Evolutionary conservation across 371 early-diverging fungal genomes (phyloP).

Genomic region (Mucor irregularis): DNA sequence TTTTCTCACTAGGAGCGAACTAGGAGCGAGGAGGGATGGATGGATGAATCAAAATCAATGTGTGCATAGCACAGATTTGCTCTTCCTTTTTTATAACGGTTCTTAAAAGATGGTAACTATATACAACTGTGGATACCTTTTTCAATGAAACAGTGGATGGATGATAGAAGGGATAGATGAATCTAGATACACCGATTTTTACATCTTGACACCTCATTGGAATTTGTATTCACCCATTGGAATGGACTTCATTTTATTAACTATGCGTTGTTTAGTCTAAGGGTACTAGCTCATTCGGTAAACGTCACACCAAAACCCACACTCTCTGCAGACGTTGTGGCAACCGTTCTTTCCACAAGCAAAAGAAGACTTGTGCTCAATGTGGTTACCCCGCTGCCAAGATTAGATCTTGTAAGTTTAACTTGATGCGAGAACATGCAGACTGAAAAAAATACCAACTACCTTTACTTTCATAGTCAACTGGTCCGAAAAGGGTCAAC

Average conservation of each 20-base stretch:
- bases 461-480: slow-evolving; percentile 56
- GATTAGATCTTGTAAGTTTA: slow-evolving; percentile 86
- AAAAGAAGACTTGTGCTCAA: slow-evolving; percentile 99
- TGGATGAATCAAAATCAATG: slow-evolving; percentile 4
- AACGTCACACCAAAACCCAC: slow-evolving; percentile 99
- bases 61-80: slow-evolving; percentile 1
- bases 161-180: too few relatives aligned
- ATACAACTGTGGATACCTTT: too few relatives aligned
- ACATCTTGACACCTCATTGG: too few relatives aligned
- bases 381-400: slow-evolving; percentile 99
- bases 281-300: slow-evolving; percentile 99
- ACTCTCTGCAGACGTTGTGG: slow-evolving; percentile 99
- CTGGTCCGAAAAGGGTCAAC: slow-evolving; percentile 94
- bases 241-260: background rate
- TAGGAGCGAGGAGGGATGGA: background rate
- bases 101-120: slow-evolving; percentile 3
- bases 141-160: too few relatives aligned
- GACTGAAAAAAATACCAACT: background rate
- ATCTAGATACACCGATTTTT: too few relatives aligned
- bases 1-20: too few relatives aligned
- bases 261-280: too few relatives aligned
- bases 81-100: slow-evolving; percentile 4
- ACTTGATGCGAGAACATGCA: background rate
- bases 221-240: too few relatives aligned
- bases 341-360: slow-evolving; percentile 98